Percentiles rank a stretch among this genome's conserved stretches.
phyloP scores from a whole-genome alignment of 1,284 basidiomycete genomes.

The Leccinum fuscescens region DNA sequence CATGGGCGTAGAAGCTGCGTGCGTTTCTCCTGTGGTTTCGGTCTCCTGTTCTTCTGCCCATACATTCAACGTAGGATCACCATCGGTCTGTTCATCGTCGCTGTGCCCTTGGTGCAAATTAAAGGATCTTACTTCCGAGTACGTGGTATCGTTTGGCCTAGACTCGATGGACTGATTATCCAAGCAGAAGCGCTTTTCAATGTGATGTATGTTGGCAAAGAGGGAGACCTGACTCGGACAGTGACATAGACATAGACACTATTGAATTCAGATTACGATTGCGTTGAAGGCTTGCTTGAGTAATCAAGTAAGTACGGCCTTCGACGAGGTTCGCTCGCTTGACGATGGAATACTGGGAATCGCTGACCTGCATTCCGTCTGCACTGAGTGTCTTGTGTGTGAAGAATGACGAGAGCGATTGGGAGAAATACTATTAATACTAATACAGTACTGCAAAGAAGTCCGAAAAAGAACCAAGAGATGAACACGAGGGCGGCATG shows the following conservation, averaged over 20 bases:
- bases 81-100: constrained; percentile 44
- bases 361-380: neutral
- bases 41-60: neutral
- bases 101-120: constrained; percentile 45
- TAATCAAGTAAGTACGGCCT: neutral
- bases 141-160: constrained; percentile 17
- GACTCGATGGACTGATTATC: neutral
- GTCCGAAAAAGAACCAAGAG: neutral
- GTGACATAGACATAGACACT: neutral
- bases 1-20: constrained; percentile 52
- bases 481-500: neutral
- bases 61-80: constrained; percentile 34
- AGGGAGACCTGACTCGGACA: too few species aligned
- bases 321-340: neutral
- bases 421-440: neutral
- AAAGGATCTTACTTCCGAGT: constrained; percentile 45
- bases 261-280: neutral
- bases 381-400: neutral
- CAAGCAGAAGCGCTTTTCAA: constrained; percentile 19
- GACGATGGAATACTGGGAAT: neutral
- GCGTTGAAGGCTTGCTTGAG: neutral
- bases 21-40: constrained; percentile 12
- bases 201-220: constrained; percentile 3
- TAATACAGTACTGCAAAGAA: neutral
- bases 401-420: too few species aligned